Conservation (phyloP, 305 asterid species). For the Rubia balearica region DNA sequence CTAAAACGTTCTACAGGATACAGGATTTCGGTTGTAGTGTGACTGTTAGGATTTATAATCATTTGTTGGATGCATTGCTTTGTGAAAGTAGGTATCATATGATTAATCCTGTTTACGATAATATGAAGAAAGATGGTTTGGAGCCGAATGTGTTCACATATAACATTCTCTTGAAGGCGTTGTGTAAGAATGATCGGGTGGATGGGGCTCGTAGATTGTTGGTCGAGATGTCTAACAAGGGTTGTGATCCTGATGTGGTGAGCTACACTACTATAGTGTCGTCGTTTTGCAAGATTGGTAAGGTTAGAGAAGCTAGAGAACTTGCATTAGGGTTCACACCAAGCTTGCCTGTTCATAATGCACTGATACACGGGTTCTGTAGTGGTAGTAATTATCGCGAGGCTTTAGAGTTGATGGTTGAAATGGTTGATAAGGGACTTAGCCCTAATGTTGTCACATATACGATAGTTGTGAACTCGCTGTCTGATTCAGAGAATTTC, state of each 20-base stretch:
- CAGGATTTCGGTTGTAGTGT: constrained; percentile 72
- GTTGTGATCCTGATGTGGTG: constrained; percentile 71
- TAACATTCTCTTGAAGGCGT: constrained; percentile 75
- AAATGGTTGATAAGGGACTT: constrained; percentile 45
- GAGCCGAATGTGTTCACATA: constrained; percentile 82
- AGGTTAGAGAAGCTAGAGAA: constrained; percentile 54
- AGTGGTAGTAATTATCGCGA: constrained; percentile 33
- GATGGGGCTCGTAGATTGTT: constrained; percentile 68
- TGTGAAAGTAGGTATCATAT: constrained; percentile 60
- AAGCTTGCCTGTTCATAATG: constrained; percentile 54
- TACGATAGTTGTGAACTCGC: constrained; percentile 44
- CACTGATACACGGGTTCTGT: constrained; percentile 63
- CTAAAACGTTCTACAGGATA: constrained; percentile 66
- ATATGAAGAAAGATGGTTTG: constrained; percentile 83
- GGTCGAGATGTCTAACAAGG: constrained; percentile 70
- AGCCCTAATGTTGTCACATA: constrained; percentile 66
- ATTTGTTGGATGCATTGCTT: constrained; percentile 75
- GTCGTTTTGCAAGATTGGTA: constrained; percentile 59
- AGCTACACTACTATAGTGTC: constrained; percentile 75
- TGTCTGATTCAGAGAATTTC: constrained; percentile 43
- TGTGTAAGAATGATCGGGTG: constrained; percentile 66
- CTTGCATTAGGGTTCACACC: constrained; percentile 42
- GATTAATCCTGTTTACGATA: constrained; percentile 64
- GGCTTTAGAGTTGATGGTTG: constrained; percentile 50
- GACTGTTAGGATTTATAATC: constrained; percentile 73